Percentiles rank a stretch among this genome's conserved stretches.
These are phyloP conservation scores for Pseudogymnoascus sp. DNA, from an alignment of 2,329 filamentous ascomycete genomes.

Conservation along the genomic window DNA sequence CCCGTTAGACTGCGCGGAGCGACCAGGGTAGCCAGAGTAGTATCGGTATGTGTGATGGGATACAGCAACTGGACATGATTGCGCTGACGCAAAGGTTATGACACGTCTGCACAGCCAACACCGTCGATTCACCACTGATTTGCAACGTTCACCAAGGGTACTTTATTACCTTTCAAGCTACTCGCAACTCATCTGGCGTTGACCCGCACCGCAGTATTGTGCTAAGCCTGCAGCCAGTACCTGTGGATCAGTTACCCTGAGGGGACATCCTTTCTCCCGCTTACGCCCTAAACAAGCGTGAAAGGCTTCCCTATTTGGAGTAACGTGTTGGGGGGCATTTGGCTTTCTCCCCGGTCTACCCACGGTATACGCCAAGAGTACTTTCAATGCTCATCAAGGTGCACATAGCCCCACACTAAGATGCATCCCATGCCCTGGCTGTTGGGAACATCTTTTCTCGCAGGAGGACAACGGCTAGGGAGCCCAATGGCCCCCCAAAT, in stretches of 20 bases:
- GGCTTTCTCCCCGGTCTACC: conserved; percentile 6
- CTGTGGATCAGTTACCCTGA: conserved; percentile 11
- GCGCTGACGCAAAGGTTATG: neutral
- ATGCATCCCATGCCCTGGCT: neutral
- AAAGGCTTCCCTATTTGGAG: conserved; percentile 1
- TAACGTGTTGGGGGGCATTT: neutral
- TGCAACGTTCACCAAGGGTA: neutral
- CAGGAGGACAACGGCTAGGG: neutral
- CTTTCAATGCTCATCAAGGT: neutral
- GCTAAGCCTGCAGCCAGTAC: neutral
- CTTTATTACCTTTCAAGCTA: conserved; percentile 6
- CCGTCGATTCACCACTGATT: neutral
- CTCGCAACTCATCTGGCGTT: neutral
- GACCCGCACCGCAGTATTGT: neutral
- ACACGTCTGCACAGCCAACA: neutral
- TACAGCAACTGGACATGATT: neutral
- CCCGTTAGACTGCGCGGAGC: neutral
- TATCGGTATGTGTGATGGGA: neutral
- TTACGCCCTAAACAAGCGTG: neutral
- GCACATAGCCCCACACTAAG: neutral
- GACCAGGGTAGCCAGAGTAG: neutral
- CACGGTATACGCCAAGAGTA: conserved; percentile 3
- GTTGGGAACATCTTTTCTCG: neutral
- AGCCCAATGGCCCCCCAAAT: conserved; percentile 1
- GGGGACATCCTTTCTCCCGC: conserved; percentile 1